Percentiles rank a stretch among this genome's conserved stretches.
These are phyloP conservation scores for Alopecurus myosuroides DNA, from an alignment of 176 grass and related monocot genomes.

Conservation along the genomic window DNA sequence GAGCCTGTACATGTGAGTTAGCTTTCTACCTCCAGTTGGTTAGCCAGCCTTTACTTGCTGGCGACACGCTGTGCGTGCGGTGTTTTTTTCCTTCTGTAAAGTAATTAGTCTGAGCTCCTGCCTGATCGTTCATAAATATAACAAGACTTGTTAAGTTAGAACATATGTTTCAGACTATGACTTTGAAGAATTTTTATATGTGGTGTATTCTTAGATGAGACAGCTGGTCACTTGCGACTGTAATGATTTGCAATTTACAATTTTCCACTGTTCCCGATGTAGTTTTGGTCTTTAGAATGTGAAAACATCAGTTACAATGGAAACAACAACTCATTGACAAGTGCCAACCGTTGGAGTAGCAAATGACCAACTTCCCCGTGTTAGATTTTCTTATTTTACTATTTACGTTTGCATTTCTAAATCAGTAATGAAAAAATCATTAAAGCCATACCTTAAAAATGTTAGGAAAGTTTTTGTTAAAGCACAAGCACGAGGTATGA, in stretches of 20 bases:
- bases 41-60: not conserved
- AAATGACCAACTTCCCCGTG: not conserved
- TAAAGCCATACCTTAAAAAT: not conserved
- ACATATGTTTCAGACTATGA: not conserved
- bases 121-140: not conserved
- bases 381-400: not conserved
- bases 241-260: not conserved
- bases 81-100: not conserved
- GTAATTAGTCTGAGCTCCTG: not conserved
- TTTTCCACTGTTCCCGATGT: not conserved
- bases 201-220: not conserved
- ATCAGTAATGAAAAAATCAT: not conserved
- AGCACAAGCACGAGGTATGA: not conserved
- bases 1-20: not conserved
- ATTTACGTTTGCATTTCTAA: not conserved
- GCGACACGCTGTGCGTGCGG: not conserved
- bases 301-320: not conserved
- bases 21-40: not conserved
- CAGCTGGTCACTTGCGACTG: not conserved
- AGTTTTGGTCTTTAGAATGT: not conserved
- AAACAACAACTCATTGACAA: not conserved
- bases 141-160: conserved; percentile 1
- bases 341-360: not conserved
- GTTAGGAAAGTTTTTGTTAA: not conserved
- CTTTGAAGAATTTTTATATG: not conserved